A percentile compares a stretch with the other conserved stretches of the same genome.
phyloP scores from a whole-genome alignment of 176 grass and related monocot species.

The Ensete ventricosum region DNA sequence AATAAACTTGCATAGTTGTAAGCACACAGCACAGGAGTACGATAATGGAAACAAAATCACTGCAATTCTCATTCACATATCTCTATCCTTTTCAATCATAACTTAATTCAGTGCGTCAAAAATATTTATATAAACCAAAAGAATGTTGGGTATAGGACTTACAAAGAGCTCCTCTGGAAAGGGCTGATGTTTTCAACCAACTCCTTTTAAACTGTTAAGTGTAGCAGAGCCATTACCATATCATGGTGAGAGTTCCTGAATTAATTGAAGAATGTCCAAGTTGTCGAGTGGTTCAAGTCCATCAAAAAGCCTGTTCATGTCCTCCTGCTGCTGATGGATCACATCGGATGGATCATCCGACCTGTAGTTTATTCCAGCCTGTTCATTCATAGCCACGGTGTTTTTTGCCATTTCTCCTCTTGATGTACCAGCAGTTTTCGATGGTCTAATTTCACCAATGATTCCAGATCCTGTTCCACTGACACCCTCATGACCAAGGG shows the following conservation, averaged over 20 bases:
- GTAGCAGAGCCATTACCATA: neutral
- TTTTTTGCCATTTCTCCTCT: slow-evolving; percentile 22
- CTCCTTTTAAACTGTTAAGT: no score
- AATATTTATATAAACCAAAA: no score
- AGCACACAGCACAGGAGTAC: no score
- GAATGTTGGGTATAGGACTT: no score
- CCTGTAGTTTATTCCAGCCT: slow-evolving; percentile 15
- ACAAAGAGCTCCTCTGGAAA: no score
- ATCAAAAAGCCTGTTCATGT: slow-evolving; percentile 20
- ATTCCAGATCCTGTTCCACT: neutral
- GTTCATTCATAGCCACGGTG: slow-evolving; percentile 21
- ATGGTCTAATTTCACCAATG: no score
- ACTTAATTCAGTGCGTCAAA: no score
- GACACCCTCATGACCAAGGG: neutral
- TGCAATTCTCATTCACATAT: no score
- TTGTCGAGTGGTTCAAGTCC: slow-evolving; percentile 7
- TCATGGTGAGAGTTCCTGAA: slow-evolving; percentile 20
- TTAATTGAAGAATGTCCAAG: slow-evolving; percentile 23
- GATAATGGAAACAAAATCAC: no score
- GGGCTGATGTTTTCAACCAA: no score
- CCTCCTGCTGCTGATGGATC: slow-evolving; percentile 18
- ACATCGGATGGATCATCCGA: neutral
- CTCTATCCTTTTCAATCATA: no score
- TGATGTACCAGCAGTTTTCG: neutral
- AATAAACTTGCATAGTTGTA: no score